Evolutionary conservation across 106 monocot genomes (phyloP), one percentile per base, ranked within the genome.

Genomic region (Dioscorea zingiberensis): DNA sequence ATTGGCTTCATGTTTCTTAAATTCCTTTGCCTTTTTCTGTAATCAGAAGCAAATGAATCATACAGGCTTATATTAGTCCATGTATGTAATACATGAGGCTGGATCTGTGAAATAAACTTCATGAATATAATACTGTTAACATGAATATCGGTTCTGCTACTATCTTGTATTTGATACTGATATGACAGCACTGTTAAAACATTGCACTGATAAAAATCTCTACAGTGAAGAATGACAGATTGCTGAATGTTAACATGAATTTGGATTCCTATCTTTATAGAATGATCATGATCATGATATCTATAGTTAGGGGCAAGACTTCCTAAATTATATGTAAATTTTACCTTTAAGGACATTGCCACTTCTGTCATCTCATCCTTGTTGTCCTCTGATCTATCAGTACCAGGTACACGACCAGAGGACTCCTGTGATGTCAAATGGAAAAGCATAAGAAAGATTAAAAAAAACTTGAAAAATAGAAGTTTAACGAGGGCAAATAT

Each of bases 1-100:
- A 56, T 72, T 65, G 0, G 61, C 75, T 64, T 75, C 76, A 16
- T 68, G 66, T 63, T 69, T 83, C 58, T 69, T 75, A 21, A 85
- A 85, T 46, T 85, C 78, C 71, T 91, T 91, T 9, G 80, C 66
- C 57, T 95, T 94, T 79, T 85, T 69, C 94, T 94, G 83, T 66
- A 86, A 29, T 14, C 48, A 6, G 38, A 48, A 68, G 25, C 21
- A 61, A 15, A 18, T 24, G 24, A 47, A 12, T 11, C 1, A 27
- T 10, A 56, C 22, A 18, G 64, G 9, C 60, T 49, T 53, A 2
- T 21, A 56, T 14, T 10, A 21, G 56, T 18, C 15, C 7, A 12
- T 48, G 64, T 18, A 21, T 60, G 14, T 26, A 22, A 32, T 2
- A 53, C 23, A 47, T 13, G 46, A 47, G 15, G 25, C 49, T 13